These are phyloP conservation scores for Nemania serpens DNA, from an alignment of 2,329 filamentous ascomycete species.

Conservation along the genomic window DNA sequence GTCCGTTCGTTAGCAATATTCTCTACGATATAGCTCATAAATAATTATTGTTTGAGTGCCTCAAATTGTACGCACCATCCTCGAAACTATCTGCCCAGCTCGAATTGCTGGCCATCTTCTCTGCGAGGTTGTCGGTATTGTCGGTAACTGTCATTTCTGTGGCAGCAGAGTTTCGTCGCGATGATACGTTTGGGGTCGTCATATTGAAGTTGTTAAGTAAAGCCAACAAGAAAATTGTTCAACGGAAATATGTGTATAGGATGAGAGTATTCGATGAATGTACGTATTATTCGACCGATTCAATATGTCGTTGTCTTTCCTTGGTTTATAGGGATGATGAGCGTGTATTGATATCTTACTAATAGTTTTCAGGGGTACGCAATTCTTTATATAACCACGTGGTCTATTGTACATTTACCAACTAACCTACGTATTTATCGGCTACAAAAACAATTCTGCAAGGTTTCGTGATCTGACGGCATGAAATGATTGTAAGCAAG, in stretches of 20 bases:
- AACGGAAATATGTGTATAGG: neutral
- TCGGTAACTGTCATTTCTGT: conserved; percentile 33
- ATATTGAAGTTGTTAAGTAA: conserved; percentile 9
- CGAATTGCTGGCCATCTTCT: neutral
- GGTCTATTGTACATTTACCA: neutral
- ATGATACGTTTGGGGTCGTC: conserved; percentile 9
- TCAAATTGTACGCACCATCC: conserved; percentile 20
- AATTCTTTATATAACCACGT: conserved; percentile 2
- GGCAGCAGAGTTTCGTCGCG: conserved; percentile 25
- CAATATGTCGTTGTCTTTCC: too few relatives aligned
- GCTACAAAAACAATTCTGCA: neutral
- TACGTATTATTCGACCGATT: neutral
- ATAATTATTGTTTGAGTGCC: neutral
- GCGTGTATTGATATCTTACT: neutral
- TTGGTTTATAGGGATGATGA: too few relatives aligned
- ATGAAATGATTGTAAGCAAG: conserved; percentile 1
- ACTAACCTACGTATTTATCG: neutral
- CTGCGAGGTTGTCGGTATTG: neutral
- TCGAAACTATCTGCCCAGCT: conserved; percentile 13
- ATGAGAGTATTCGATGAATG: neutral
- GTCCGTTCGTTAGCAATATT: conserved; percentile 3
- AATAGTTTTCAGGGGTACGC: neutral
- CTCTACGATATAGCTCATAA: neutral
- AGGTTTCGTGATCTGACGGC: neutral
- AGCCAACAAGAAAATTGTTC: neutral